A percentile compares a stretch with the other conserved stretches of the same genome.
Evolutionary conservation across 208 protist genomes (phyloP).

Genomic region (Paratrypanosoma confusum): DNA sequence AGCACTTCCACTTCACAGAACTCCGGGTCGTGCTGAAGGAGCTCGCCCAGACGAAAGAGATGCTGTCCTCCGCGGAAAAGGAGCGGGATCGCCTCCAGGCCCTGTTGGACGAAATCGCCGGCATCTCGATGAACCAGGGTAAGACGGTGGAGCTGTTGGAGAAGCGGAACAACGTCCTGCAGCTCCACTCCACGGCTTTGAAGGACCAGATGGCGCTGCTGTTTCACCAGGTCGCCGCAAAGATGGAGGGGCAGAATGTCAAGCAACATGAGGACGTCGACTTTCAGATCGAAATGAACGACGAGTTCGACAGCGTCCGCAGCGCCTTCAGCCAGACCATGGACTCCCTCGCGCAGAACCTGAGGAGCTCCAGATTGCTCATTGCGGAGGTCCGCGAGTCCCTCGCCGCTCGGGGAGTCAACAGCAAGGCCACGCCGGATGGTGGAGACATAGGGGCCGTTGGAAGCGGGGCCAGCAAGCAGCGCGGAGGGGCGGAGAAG

Average conservation of each 20-base stretch:
- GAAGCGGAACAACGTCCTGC: slow-evolving; percentile 69
- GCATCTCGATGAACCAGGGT: slow-evolving; percentile 65
- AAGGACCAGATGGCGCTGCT: slow-evolving; percentile 90
- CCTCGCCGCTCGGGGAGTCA: slow-evolving; percentile 22
- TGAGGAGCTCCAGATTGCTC: slow-evolving; percentile 58
- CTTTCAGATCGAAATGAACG: slow-evolving; percentile 67
- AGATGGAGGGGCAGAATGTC: slow-evolving; percentile 63
- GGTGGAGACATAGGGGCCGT: slow-evolving; percentile 59
- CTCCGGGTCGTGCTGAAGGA: slow-evolving; percentile 71
- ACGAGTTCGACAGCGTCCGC: no score
- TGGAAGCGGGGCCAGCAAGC: slow-evolving; percentile 81
- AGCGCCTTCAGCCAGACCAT: slow-evolving; percentile 84
- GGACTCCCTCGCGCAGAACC: slow-evolving; percentile 76
- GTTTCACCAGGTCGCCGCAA: slow-evolving; percentile 79
- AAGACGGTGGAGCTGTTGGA: slow-evolving; percentile 75
- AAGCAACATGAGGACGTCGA: slow-evolving; percentile 67
- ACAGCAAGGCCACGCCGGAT: slow-evolving; percentile 30
- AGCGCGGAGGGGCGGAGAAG: no score
- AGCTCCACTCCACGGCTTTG: slow-evolving; percentile 66
- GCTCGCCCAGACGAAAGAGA: slow-evolving; percentile 38
- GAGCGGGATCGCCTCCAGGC: slow-evolving; percentile 47
- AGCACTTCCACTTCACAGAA: slow-evolving; percentile 84
- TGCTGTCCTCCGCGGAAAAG: slow-evolving; percentile 47
- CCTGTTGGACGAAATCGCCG: slow-evolving; percentile 68
- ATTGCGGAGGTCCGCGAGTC: slow-evolving; percentile 69